phyloP scores from a whole-genome alignment of 495 filamentous ascomycete genomes.

The Melanomma pulvis-pyrius region DNA sequence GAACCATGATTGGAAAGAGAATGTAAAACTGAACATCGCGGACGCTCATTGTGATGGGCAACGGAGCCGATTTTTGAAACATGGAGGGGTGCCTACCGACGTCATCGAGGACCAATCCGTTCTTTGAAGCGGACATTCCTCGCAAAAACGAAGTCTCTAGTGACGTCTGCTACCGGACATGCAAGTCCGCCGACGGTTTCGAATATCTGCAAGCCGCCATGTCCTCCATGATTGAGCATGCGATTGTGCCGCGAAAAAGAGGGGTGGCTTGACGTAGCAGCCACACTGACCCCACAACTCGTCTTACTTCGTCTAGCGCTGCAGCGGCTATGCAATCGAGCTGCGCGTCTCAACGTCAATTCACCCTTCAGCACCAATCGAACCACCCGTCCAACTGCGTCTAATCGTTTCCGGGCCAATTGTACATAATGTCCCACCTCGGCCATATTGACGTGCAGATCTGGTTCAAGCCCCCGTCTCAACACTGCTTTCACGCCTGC shows the following conservation, averaged over 20 bases:
- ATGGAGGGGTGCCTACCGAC: background rate
- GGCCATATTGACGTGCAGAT: constrained; percentile 16
- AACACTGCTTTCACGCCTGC: background rate
- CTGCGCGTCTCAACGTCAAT: constrained; percentile 17
- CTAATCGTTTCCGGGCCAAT: constrained; percentile 1
- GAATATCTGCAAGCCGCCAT: too few species aligned
- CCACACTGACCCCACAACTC: background rate
- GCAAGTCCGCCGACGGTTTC: background rate
- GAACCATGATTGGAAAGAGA: background rate
- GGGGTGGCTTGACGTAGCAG: background rate
- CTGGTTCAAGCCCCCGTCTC: background rate
- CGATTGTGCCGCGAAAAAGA: background rate
- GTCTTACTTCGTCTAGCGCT: background rate
- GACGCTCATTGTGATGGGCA: constrained; percentile 5
- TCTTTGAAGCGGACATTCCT: background rate
- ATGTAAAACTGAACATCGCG: background rate
- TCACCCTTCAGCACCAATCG: constrained; percentile 15
- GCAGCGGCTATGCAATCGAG: constrained; percentile 1
- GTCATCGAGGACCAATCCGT: background rate
- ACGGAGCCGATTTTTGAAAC: constrained; percentile 4
- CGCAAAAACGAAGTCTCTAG: background rate
- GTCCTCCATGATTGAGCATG: background rate
- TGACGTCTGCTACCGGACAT: background rate
- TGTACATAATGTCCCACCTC: constrained; percentile 18
- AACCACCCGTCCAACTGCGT: background rate